Base-by-base conservation (phyloP, 1,284 basidiomycete genomes). In the Pseudozyma pruni region DNA sequence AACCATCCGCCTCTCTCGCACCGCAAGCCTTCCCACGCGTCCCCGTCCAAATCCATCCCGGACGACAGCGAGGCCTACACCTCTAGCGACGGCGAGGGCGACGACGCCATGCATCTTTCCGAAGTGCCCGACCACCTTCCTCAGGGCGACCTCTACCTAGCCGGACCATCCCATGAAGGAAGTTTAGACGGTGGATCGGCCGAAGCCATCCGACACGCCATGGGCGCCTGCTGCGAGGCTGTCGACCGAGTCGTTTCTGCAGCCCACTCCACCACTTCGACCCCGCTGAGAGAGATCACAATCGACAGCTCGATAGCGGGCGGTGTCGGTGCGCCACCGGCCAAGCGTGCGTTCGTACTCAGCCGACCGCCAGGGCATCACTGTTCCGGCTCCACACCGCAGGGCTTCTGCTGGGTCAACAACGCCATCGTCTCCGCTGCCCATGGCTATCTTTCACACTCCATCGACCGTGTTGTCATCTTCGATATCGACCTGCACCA, bases 401-500 rank as follows among this genome's bases (percentile, higher is more conserved):
- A 89, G 8, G 95, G 94, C 70, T 87, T 82, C 83, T 98, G 93
- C 83, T 93, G 95, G 78, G 87, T 96, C 35, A 97, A 98, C 80
- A 98, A 98, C 77, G 91, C 94, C 0, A 89, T 90, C 1, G 88
- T 98, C 3, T 94, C 88, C 0, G 92, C 93, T 22, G 91, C 93
- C 17, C 92, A 97, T 81, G 94, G 92, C 91, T 90, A 97, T 81
- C 83, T 94, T 4, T 85, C 88, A 46, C 90, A 97, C 76, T 87
- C 87, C 6, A 86, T 96, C 47, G 89, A 90, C 42, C 88, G 92
- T 25, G 86, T 92, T 1, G 87, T 95, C 32, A 90, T 98, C 46
- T 87, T 97, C 41, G 95, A 98, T 78, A 93, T 97, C 64, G 94
- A 98, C 83, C 85, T 97, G 7, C 94, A 97, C 83, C 94, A 96